Evolutionary conservation across 2,329 filamentous ascomycete species (phyloP).

Genomic region (Phaeosphaeriaceae sp.): DNA sequence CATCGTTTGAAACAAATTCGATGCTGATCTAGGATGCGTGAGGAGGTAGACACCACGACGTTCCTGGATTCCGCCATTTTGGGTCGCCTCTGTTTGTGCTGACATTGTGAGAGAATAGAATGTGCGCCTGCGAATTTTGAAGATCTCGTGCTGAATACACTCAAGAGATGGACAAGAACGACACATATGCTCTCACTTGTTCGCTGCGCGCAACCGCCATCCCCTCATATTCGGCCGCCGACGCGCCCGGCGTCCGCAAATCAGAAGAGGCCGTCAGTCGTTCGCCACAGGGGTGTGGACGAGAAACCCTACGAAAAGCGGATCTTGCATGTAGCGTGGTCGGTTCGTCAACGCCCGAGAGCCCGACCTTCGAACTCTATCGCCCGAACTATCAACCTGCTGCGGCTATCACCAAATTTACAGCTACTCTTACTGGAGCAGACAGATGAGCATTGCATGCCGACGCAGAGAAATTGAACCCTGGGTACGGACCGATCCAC

Average conservation of each 20-base stretch:
- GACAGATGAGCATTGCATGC: neutral
- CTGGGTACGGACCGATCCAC: too few species aligned
- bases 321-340: neutral
- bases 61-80: neutral
- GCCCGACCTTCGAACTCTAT: neutral
- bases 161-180: neutral
- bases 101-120: slow-evolving; percentile 10
- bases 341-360: neutral
- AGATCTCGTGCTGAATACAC: neutral
- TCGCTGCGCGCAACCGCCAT: neutral
- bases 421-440: neutral
- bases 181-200: neutral
- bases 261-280: neutral
- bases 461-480: too few species aligned
- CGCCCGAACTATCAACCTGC: neutral
- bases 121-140: neutral
- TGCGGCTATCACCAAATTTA: neutral
- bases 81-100: slow-evolving; percentile 8
- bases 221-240: neutral
- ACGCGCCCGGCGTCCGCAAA: neutral
- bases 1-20: slow-evolving; percentile 28
- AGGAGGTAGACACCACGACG: slow-evolving; percentile 22
- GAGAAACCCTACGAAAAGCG: neutral
- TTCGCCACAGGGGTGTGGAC: neutral
- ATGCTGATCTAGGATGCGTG: slow-evolving; percentile 26